Base-by-base conservation (phyloP, 768 basidiomycete genomes). In the Plicaturopsis crispa region DNA sequence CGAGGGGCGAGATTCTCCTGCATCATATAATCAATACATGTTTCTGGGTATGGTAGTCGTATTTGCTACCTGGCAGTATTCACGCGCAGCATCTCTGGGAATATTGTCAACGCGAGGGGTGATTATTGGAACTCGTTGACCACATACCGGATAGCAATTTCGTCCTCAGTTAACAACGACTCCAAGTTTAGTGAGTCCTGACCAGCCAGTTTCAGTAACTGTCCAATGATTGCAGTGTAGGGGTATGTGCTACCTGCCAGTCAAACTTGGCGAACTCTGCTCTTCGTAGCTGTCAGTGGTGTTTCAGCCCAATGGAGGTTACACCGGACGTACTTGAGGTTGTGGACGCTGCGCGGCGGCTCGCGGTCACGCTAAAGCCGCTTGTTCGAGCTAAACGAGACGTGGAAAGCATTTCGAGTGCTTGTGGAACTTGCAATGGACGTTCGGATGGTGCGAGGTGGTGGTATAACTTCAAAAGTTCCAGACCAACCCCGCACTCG, bases 101-200 rank as follows among this genome's bases (percentile, higher is more conserved):
- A 30, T 39, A 43, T 20, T 41, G 33, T 23, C 26, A 35, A 36
- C 31, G 38, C 24, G 23, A 22, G 16, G 44, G 24, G 35, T 16
- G 20, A 32, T 39, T 35, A 23, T n/a, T 21, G 10, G 24, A 18
- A 11, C 14, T 32, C 21, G 13, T 42, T 20, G 6, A 13, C 2
- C 41, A 48, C 69, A 31, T 43, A 91, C 92, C 90, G 76, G 48
- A 96, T 84, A 11, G 86, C 84, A 47, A 76, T 70, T 61, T 98
- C 94, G 24, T 96, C 94, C 36, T 91, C 90, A 0, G 87, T 87
- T 44, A 97, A 63, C 28, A 87, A 69, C 0, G 78, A 76, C 43
- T 90, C 84, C 20, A 91, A 51, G 49, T 75, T 75, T 47, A 98
- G 63, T 0, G 92, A 86, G 54, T 98, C 93, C 88, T 92, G 40